Conservation (phyloP, 768 basidiomycete genomes). For the Gautieria morchelliformis region DNA sequence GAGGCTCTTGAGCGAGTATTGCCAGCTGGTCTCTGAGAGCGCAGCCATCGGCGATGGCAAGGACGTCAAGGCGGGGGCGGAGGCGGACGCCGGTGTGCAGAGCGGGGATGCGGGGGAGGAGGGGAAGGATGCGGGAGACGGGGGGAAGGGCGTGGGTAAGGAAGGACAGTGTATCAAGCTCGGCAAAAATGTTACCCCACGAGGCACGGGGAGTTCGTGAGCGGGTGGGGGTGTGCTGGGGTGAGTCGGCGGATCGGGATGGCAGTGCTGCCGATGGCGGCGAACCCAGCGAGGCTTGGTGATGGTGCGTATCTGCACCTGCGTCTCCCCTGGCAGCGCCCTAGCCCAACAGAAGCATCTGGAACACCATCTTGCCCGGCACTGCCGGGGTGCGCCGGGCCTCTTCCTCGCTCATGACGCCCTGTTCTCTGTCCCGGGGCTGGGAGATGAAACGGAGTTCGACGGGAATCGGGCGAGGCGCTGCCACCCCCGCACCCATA, state of each 20-base stretch:
- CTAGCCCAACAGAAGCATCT: not conserved
- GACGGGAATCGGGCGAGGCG: too few relatives aligned
- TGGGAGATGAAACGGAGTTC: too few relatives aligned
- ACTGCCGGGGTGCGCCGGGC: too few relatives aligned
- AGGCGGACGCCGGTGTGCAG: too few relatives aligned
- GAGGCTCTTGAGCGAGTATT: slow-evolving; percentile 84
- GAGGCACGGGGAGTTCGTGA: too few relatives aligned
- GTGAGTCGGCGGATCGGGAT: slow-evolving; percentile 17
- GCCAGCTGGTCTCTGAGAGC: slow-evolving; percentile 58
- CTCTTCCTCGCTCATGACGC: too few relatives aligned
- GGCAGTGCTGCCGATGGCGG: not conserved
- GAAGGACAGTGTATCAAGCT: slow-evolving; percentile 10
- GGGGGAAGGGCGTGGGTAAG: too few relatives aligned
- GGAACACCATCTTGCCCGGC: too few relatives aligned
- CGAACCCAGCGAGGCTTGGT: too few relatives aligned
- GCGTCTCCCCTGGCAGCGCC: not conserved
- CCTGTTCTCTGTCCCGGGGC: too few relatives aligned
- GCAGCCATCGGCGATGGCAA: slow-evolving; percentile 13
- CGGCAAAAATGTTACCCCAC: not conserved
- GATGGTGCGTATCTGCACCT: not conserved
- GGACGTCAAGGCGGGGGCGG: too few relatives aligned
- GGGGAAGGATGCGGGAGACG: slow-evolving; percentile 5
- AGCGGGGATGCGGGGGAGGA: not conserved
- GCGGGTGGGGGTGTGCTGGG: not conserved
- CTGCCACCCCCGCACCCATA: too few relatives aligned